Evolutionary conservation across 2,329 filamentous ascomycete species (phyloP), one percentile per base, ranked within the genome.

Genomic region (Orbilia quercus): DNA sequence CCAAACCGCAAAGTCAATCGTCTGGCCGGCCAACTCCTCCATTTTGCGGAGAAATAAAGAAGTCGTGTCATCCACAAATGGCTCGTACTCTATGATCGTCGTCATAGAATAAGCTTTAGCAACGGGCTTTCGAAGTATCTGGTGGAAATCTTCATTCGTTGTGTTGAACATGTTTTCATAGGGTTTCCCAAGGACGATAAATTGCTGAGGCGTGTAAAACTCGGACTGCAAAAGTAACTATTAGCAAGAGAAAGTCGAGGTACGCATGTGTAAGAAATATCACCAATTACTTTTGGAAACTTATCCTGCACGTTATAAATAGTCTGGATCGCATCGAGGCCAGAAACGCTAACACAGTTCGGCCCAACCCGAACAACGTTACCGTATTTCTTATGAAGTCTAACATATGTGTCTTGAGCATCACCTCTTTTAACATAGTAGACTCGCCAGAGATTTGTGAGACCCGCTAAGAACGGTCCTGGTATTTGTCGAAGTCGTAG

Each of bases 281-380:
- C 74, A 80, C 51, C 80, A 7, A 20, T 11, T 40, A 90, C 90
- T 86, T 95, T 95, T 51, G 86, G 82, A 76, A 92, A 90, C 0
- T 90, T 90, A 80, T 93, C 93, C 79, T 93, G 94, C 45, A 94
- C 81, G 0, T 91, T 91, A 79, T 95, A 96, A 47, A 95, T 93
- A 9, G 83, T 82, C 80, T 90, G 91, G 76, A 94, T 83, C 0
- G 90, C 90, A 69, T 85, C 86, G 0, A 91, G 90, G 75, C 91
- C 86, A 1, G 89, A 85, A 77, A 95, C 92, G 0, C 89, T 91
- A 0, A 95, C 80, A 0, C 83, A 82, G 75, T 92, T 92, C 0
- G 91, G 91, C 0, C 90, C 91, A 2, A 92, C 81, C 1, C 91
- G 85, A 0, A 95, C 90, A 1, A 94, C 83, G 78, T 90, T 86